Conservation (phyloP, 1,284 basidiomycete species). For the Boletus semigastroideus region DNA sequence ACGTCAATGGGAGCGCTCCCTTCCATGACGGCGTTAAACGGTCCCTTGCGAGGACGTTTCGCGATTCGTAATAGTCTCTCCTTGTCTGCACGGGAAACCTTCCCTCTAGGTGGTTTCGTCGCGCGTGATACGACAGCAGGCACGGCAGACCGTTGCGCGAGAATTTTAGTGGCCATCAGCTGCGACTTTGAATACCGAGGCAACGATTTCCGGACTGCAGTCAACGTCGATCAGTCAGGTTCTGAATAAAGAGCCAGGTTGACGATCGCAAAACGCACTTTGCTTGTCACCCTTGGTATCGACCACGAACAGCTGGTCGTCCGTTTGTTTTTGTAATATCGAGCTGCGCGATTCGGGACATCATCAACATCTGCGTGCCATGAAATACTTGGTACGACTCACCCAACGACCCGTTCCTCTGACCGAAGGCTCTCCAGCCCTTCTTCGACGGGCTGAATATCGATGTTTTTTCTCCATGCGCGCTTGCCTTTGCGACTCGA, state of each 20-base stretch:
- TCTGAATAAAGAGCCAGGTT: no score
- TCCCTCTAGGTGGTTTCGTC: slow-evolving; percentile 32
- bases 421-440: slow-evolving; percentile 71
- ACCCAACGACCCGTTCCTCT: slow-evolving; percentile 82
- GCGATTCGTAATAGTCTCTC: slow-evolving; percentile 72
- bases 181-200: slow-evolving; percentile 54
- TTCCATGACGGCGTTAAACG: slow-evolving; percentile 68
- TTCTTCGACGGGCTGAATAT: slow-evolving; percentile 74
- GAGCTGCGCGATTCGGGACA: slow-evolving; percentile 40
- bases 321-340: slow-evolving; percentile 58
- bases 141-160: slow-evolving; percentile 80
- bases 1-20: slow-evolving; percentile 63
- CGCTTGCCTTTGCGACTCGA: slow-evolving; percentile 85
- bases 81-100: slow-evolving; percentile 65
- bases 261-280: slow-evolving; percentile 51
- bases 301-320: slow-evolving; percentile 76
- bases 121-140: slow-evolving; percentile 72
- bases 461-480: slow-evolving; percentile 91
- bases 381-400: slow-evolving; percentile 21
- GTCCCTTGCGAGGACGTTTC: slow-evolving; percentile 65
- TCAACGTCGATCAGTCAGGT: background rate
- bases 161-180: slow-evolving; percentile 80
- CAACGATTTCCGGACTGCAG: slow-evolving; percentile 56
- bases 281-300: slow-evolving; percentile 80
- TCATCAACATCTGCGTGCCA: slow-evolving; percentile 2